Evolutionary conservation across 768 basidiomycete genomes (phyloP).

Genomic region (Pleurotus platypus): DNA sequence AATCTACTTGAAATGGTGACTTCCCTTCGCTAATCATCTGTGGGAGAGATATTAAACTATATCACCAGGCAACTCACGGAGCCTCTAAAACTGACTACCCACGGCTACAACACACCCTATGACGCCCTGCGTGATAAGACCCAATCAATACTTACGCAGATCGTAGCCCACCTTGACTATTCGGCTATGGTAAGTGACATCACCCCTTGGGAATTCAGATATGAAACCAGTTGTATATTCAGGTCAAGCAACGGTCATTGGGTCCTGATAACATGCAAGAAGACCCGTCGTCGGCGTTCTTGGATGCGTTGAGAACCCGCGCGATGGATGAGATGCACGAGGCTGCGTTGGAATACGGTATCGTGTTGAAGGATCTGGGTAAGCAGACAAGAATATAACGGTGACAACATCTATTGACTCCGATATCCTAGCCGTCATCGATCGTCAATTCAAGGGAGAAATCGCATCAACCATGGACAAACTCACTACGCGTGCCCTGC

Average conservation of each 20-base stretch:
- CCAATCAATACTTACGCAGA: slow-evolving; percentile 83
- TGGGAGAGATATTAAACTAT: not conserved
- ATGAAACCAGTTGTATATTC: too few relatives aligned
- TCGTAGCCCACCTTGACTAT: slow-evolving; percentile 70
- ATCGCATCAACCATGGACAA: slow-evolving; percentile 85
- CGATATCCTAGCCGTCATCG: slow-evolving; percentile 62
- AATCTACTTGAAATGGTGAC: slow-evolving; percentile 72
- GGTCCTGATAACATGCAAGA: slow-evolving; percentile 77
- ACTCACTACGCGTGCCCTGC: slow-evolving; percentile 73
- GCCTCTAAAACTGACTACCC: slow-evolving; percentile 66
- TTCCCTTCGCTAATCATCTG: not conserved
- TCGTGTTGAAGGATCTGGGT: slow-evolving; percentile 78
- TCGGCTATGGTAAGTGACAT: slow-evolving; percentile 34
- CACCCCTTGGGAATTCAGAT: too few relatives aligned
- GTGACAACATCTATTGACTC: not conserved
- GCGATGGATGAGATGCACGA: slow-evolving; percentile 87
- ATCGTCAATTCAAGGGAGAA: slow-evolving; percentile 86
- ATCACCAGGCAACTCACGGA: slow-evolving; percentile 37
- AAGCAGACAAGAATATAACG: slow-evolving; percentile 13
- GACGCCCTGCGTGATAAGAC: slow-evolving; percentile 79
- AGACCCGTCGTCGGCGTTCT: slow-evolving; percentile 72
- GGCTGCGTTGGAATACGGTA: slow-evolving; percentile 82
- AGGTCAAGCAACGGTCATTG: slow-evolving; percentile 76
- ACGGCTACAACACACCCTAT: slow-evolving; percentile 83
- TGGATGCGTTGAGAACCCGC: slow-evolving; percentile 76